Evolutionary conservation across 2,329 filamentous ascomycete genomes (phyloP).

Genomic region (Monilinia fructigena): DNA sequence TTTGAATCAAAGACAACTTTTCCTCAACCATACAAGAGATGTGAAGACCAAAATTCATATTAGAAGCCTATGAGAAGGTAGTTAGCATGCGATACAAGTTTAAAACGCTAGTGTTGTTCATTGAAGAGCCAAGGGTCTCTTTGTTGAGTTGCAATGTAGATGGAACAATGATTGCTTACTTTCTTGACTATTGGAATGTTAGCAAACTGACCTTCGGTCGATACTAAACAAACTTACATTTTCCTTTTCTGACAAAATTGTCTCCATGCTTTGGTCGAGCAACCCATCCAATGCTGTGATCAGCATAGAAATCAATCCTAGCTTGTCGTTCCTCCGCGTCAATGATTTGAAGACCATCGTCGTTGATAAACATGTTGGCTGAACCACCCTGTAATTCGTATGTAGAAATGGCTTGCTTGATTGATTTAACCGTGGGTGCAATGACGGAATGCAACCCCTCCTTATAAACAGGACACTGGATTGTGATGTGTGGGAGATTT

Average conservation of each 20-base stretch:
- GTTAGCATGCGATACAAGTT: not conserved
- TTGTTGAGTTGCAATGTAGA: not conserved
- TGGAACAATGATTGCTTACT: conserved; percentile 35
- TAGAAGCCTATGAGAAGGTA: conserved; percentile 55
- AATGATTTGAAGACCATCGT: conserved; percentile 70
- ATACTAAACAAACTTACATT: conserved; percentile 42
- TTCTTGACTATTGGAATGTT: conserved; percentile 41
- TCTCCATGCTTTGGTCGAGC: conserved; percentile 63
- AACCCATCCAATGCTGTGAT: conserved; percentile 69
- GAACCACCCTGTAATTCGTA: conserved; percentile 78
- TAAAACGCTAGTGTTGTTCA: not conserved
- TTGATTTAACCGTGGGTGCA: conserved; percentile 70
- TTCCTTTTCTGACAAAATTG: conserved; percentile 61
- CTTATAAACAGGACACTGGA: conserved; percentile 87
- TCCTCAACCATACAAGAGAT: conserved; percentile 70
- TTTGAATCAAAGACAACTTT: conserved; percentile 57
- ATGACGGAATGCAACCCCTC: conserved; percentile 76
- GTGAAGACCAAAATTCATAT: conserved; percentile 71
- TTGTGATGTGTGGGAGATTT: conserved; percentile 69
- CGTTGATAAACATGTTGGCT: conserved; percentile 74
- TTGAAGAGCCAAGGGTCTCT: not conserved
- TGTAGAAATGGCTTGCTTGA: conserved; percentile 74
- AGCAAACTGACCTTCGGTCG: conserved; percentile 24
- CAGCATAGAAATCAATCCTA: conserved; percentile 66
- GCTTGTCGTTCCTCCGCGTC: conserved; percentile 59